phyloP scores from a whole-genome alignment of 2,329 filamentous ascomycete species.

The Stachybotrys chlorohalonatus region DNA sequence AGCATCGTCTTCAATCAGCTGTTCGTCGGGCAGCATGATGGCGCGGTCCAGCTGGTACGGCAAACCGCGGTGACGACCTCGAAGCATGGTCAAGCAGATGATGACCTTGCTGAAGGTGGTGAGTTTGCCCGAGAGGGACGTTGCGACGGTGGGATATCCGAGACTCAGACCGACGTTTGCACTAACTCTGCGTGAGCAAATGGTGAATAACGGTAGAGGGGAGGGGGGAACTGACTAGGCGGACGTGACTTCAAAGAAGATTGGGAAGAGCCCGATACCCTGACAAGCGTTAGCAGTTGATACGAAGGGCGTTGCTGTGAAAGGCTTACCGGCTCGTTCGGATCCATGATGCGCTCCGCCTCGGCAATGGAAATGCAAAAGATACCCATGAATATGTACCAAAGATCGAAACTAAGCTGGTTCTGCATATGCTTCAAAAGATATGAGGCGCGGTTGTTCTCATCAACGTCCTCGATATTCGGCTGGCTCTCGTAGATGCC shows the following conservation, averaged over 20 bases:
- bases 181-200: conserved; percentile 7
- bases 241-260: conserved; percentile 24
- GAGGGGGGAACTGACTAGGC: conserved; percentile 18
- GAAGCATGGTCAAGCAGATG: conserved; percentile 28
- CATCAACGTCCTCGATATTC: conserved; percentile 11
- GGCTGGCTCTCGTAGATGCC: conserved; percentile 43
- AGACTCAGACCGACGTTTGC: conserved; percentile 26
- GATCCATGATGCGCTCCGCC: conserved; percentile 14
- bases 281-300: not conserved
- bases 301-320: not conserved
- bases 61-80: conserved; percentile 24
- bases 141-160: conserved; percentile 18
- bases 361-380: conserved; percentile 25
- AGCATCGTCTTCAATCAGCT: not conserved
- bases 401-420: conserved; percentile 30
- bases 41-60: conserved; percentile 24
- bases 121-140: conserved; percentile 21
- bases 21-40: conserved; percentile 20
- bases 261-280: conserved; percentile 11
- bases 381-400: conserved; percentile 29
- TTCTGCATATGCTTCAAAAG: conserved; percentile 24
- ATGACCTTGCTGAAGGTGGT: conserved; percentile 23
- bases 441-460: conserved; percentile 17
- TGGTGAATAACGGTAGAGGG: too few species aligned
- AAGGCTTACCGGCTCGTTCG: conserved; percentile 11